Conservation (phyloP, 169 alveolate genomes). For the Theileria parva region DNA sequence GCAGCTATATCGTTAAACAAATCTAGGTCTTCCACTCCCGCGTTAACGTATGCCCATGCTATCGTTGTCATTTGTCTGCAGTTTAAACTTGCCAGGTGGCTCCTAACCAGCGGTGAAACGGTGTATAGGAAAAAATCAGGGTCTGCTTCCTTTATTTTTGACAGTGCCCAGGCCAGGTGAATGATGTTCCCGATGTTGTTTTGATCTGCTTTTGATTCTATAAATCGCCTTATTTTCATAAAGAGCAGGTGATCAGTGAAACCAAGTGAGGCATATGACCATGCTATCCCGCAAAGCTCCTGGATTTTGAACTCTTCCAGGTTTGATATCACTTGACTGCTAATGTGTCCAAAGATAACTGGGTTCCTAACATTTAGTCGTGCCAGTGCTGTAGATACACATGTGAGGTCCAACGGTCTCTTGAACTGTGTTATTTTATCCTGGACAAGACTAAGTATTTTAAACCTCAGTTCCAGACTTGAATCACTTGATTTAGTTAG, state of each 20-base stretch:
- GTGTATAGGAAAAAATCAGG: constrained; percentile 55
- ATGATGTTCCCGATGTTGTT: constrained; percentile 33
- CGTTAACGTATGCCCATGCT: constrained; percentile 68
- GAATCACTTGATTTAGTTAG: constrained; percentile 15
- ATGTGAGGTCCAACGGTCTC: constrained; percentile 58
- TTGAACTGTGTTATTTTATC: constrained; percentile 42
- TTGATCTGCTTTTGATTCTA: constrained; percentile 46
- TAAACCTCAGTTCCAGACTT: constrained; percentile 44
- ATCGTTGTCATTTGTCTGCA: constrained; percentile 59
- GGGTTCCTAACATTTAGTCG: constrained; percentile 64
- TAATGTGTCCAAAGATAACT: constrained; percentile 44
- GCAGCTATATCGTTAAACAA: constrained; percentile 53
- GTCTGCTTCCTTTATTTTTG: constrained; percentile 51
- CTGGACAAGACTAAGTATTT: constrained; percentile 39
- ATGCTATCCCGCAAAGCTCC: constrained; percentile 60
- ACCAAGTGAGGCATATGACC: constrained; percentile 64
- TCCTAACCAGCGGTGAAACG: constrained; percentile 58
- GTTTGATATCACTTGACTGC: constrained; percentile 30
- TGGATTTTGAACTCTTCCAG: constrained; percentile 44
- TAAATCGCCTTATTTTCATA: constrained; percentile 29
- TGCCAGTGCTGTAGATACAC: constrained; percentile 65
- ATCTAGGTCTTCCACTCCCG: constrained; percentile 56
- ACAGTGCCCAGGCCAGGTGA: constrained; percentile 65
- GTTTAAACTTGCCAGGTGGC: constrained; percentile 38
- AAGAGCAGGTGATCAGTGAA: constrained; percentile 51